These are phyloP conservation scores for Penicillium decumbens DNA, from an alignment of 2,329 filamentous ascomycete genomes.

Conservation along the genomic window DNA sequence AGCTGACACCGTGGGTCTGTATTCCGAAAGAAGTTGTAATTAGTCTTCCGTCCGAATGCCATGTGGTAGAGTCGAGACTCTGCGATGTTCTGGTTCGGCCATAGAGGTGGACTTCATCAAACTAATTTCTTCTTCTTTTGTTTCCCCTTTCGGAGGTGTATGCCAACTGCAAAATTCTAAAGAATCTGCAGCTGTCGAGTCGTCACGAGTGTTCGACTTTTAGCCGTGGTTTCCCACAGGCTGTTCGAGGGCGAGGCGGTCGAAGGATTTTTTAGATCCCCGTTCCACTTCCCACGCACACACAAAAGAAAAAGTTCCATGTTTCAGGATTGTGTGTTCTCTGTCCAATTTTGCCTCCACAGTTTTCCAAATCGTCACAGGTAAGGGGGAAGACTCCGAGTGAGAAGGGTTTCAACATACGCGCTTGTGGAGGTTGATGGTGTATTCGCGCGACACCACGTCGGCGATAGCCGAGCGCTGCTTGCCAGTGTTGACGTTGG, in stretches of 20 bases:
- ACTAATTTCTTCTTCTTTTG: slow-evolving; percentile 51
- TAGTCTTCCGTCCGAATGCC: slow-evolving; percentile 65
- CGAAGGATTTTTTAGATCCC: slow-evolving; percentile 7
- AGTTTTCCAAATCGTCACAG: slow-evolving; percentile 22
- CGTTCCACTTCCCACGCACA: slow-evolving; percentile 11
- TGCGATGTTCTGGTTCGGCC: slow-evolving; percentile 37
- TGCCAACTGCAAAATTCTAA: slow-evolving; percentile 9
- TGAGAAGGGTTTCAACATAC: slow-evolving; percentile 57
- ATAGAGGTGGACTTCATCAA: slow-evolving; percentile 66
- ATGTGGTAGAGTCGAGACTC: slow-evolving; percentile 27
- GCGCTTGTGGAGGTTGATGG: slow-evolving; percentile 99
- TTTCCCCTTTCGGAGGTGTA: slow-evolving; percentile 1
- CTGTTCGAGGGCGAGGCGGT: slow-evolving; percentile 5
- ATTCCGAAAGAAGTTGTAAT: slow-evolving; percentile 44
- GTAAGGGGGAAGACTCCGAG: slow-evolving; percentile 5
- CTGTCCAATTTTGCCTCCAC: slow-evolving; percentile 32
- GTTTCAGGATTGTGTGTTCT: slow-evolving; percentile 28
- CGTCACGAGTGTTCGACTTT: slow-evolving; percentile 7
- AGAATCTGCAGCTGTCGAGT: slow-evolving; percentile 6
- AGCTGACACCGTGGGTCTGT: slow-evolving; percentile 92
- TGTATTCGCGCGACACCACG: slow-evolving; percentile 99
- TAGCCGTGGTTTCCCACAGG: slow-evolving; percentile 13
- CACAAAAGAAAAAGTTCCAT: slow-evolving; percentile 19
- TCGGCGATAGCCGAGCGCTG: slow-evolving; percentile 97
- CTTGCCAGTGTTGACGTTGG: slow-evolving; percentile 62